Percentiles rank a stretch among this genome's conserved stretches.
Evolutionary conservation across 352 stramenopile genomes (phyloP).

Genomic region (Blastocystis sp.): DNA sequence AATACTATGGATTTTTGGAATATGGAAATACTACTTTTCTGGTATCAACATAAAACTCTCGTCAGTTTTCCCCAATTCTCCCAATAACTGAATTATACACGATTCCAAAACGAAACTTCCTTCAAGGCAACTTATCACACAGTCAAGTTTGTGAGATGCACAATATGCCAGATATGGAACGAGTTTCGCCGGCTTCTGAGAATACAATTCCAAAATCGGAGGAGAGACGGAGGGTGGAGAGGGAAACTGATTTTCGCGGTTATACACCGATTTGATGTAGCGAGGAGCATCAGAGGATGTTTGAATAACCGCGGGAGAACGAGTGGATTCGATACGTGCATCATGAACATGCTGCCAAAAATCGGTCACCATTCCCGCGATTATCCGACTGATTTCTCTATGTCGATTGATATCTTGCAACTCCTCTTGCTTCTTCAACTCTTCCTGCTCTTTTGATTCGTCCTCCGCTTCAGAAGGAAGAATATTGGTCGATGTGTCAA

Average conservation of each 20-base stretch:
- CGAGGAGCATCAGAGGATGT: too few relatives aligned
- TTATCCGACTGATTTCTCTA: neutral
- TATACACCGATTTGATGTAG: neutral
- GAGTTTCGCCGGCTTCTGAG: neutral
- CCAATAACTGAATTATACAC: neutral
- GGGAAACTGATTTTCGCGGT: neutral
- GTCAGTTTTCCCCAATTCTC: neutral
- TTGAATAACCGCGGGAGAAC: neutral
- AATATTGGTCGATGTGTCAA: too few relatives aligned
- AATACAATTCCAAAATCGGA: neutral
- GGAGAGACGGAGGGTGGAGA: neutral
- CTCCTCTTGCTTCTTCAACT: neutral
- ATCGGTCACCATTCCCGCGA: slow-evolving; percentile 9
- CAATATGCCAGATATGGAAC: neutral
- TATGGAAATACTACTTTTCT: neutral
- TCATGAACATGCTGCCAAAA: slow-evolving; percentile 22
- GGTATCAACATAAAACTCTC: neutral
- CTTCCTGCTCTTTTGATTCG: neutral
- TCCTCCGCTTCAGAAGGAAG: neutral
- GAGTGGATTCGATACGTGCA: neutral
- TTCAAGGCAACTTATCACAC: neutral
- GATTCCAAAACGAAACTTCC: neutral
- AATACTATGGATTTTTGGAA: neutral
- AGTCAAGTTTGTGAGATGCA: neutral
- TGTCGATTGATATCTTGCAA: neutral